A percentile compares a stretch with the other conserved stretches of the same genome.
Evolutionary conservation across 371 early-diverging fungal genomes (phyloP).

Genomic region (Mucor sp.): DNA sequence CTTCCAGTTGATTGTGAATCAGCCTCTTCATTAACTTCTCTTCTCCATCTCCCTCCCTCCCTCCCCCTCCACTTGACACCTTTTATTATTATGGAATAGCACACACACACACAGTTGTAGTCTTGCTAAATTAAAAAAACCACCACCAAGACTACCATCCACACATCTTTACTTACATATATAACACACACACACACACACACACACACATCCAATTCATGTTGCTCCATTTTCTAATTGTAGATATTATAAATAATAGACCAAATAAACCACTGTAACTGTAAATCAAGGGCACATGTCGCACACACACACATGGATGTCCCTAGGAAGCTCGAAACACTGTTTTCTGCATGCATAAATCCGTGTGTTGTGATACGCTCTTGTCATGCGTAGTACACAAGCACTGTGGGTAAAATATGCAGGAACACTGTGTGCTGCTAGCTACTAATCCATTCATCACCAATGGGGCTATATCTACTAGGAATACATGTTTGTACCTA

Average conservation of each 20-base stretch:
- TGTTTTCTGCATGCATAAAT: neutral
- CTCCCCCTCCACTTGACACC: neutral
- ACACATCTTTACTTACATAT: neutral
- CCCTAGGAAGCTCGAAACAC: neutral
- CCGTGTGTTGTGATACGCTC: neutral
- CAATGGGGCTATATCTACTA: neutral
- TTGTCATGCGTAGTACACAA: neutral
- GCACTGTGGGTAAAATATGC: neutral
- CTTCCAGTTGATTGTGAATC: constrained; percentile 1
- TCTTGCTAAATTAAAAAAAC: neutral
- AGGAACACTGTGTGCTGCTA: too few relatives aligned
- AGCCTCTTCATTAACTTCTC: neutral
- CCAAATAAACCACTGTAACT: neutral
- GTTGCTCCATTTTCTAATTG: constrained; percentile 4
- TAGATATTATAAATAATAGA: constrained; percentile 3
- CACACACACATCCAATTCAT: neutral
- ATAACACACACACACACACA: neutral
- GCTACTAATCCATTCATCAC: neutral
- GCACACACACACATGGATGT: neutral
- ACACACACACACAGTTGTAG: too few relatives aligned
- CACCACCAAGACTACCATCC: neutral
- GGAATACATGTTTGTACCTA: too few relatives aligned
- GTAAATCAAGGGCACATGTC: neutral
- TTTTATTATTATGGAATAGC: neutral
- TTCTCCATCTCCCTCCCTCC: neutral